phyloP scores from a whole-genome alignment of 345 rosid species.

The Syzygium oleosum region DNA sequence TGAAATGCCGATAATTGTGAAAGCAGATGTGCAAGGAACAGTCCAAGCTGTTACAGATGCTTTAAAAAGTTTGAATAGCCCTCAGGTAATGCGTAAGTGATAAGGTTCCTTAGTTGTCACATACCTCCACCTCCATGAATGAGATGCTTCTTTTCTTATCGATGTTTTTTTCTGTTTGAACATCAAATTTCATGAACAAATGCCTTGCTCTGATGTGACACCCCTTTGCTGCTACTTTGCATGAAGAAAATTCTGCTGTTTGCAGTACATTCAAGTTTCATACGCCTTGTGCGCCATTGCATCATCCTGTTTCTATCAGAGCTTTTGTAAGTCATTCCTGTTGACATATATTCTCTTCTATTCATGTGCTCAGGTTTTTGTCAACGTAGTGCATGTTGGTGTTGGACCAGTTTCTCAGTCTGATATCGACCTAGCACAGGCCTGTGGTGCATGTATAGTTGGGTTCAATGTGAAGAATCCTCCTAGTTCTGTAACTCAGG shows the following conservation, averaged over 20 bases:
- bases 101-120: neutral
- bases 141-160: neutral
- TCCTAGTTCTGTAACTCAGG: conserved; percentile 23
- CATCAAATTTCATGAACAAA: neutral
- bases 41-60: conserved; percentile 97
- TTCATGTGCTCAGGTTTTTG: conserved; percentile 52
- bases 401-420: conserved; percentile 86
- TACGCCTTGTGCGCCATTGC: neutral
- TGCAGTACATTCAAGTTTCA: neutral
- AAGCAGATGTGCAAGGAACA: conserved; percentile 94
- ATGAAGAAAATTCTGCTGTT: neutral
- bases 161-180: neutral
- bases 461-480: conserved; percentile 78
- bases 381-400: conserved; percentile 80
- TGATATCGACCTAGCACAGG: conserved; percentile 83
- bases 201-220: neutral
- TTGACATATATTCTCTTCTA: neutral
- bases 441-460: conserved; percentile 72
- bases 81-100: conserved; percentile 48
- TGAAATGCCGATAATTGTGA: conserved; percentile 78
- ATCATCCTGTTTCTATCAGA: neutral
- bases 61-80: conserved; percentile 68
- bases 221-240: neutral
- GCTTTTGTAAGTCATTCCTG: neutral
- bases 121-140: neutral